Evolutionary conservation across 768 basidiomycete genomes (phyloP).

Genomic region (Lactifluus echinatus): DNA sequence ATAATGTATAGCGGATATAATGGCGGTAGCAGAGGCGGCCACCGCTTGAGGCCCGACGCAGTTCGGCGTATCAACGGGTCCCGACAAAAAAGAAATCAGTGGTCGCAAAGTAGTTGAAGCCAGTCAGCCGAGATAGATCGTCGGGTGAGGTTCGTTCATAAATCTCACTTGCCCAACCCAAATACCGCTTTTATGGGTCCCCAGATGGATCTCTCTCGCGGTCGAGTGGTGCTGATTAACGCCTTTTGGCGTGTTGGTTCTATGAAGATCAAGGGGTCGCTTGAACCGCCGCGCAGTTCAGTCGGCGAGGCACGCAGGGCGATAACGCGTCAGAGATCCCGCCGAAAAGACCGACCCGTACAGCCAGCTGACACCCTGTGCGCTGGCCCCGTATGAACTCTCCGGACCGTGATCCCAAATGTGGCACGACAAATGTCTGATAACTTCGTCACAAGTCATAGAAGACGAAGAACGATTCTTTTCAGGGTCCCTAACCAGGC

Average conservation of each 20-base stretch:
- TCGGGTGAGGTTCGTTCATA: neutral
- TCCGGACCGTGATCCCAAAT: conserved; percentile 4
- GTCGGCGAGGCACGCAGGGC: conserved; percentile 5
- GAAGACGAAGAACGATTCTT: neutral
- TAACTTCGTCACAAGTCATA: conserved; percentile 5
- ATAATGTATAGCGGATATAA: neutral
- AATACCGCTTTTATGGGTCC: neutral
- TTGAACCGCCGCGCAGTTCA: neutral
- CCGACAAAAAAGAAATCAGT: neutral
- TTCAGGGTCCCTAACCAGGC: conserved; percentile 9
- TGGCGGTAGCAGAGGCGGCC: neutral
- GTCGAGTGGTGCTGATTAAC: conserved; percentile 5
- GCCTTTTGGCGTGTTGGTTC: neutral
- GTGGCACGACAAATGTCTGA: conserved; percentile 10
- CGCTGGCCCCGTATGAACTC: neutral
- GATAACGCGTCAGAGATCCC: conserved; percentile 9
- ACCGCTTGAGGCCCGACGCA: neutral
- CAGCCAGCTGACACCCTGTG: conserved; percentile 2
- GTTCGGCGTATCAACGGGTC: too few relatives aligned
- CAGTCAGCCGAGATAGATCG: neutral
- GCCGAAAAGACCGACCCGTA: neutral
- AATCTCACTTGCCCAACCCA: neutral
- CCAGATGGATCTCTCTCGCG: neutral
- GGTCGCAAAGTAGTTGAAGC: too few relatives aligned
- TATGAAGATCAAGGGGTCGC: neutral